Evolutionary conservation across 805 yeast species (phyloP).

Genomic region (Kodamaea leandrae): DNA sequence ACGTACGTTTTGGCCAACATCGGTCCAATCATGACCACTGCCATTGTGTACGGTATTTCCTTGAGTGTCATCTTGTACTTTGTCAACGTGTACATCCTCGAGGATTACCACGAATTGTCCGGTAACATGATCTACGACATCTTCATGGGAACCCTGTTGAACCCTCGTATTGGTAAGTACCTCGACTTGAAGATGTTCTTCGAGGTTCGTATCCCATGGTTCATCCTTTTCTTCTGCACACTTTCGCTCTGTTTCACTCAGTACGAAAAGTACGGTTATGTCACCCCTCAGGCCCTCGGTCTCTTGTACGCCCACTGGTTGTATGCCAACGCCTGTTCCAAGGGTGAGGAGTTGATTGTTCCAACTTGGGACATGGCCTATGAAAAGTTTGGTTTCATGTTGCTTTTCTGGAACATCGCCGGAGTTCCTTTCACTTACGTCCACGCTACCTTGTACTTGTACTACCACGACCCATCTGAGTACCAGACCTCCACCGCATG

Average conservation of each 20-base stretch:
- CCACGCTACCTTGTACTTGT: constrained; percentile 82
- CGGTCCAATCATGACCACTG: constrained; percentile 91
- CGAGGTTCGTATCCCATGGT: constrained; percentile 98
- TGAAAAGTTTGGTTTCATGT: constrained; percentile 99
- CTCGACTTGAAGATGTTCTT: constrained; percentile 92
- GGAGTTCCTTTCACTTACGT: constrained; percentile 99
- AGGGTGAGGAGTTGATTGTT: constrained; percentile 95
- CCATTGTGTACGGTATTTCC: constrained; percentile 73
- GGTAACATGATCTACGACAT: constrained; percentile 88
- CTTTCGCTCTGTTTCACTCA: constrained; percentile 76
- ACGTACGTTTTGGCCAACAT: constrained; percentile 75
- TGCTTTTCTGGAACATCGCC: constrained; percentile 97
- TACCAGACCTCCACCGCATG: constrained; percentile 70
- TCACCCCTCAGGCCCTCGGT: constrained; percentile 71
- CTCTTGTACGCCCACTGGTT: constrained; percentile 85
- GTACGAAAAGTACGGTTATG: constrained; percentile 75
- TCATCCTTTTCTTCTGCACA: constrained; percentile 74
- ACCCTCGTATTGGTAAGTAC: constrained; percentile 89
- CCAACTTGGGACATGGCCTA: constrained; percentile 99
- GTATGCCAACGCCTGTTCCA: constrained; percentile 94
- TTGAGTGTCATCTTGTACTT: constrained; percentile 70
- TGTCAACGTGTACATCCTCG: constrained; percentile 59
- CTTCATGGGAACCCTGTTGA: constrained; percentile 96
- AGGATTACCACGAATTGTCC: constrained; percentile 86
- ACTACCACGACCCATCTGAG: constrained; percentile 79